Evolutionary conservation across 805 yeast species (phyloP).

Genomic region (Dipodascus geniculatus): DNA sequence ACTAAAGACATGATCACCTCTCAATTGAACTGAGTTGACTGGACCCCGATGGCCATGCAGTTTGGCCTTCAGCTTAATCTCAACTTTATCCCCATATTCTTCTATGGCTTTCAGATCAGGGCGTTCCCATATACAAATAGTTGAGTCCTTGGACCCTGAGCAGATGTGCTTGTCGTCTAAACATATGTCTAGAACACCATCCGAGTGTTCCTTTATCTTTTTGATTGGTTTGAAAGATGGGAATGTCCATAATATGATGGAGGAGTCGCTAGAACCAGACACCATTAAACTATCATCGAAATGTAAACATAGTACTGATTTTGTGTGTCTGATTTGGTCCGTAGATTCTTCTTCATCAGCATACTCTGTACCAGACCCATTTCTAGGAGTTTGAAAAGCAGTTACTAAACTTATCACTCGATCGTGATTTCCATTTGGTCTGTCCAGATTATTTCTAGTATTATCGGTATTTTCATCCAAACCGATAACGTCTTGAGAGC

Average conservation of each 20-base stretch:
- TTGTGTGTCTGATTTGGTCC: slow-evolving; percentile 16
- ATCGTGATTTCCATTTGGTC: background rate
- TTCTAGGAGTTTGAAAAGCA: slow-evolving; percentile 1
- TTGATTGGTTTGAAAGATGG: slow-evolving; percentile 15
- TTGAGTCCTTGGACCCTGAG: slow-evolving; percentile 26
- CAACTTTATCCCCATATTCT: background rate
- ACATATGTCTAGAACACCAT: slow-evolving; percentile 21
- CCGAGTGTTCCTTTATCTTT: slow-evolving; percentile 17
- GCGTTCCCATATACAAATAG: slow-evolving; percentile 22
- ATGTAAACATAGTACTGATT: slow-evolving; percentile 24
- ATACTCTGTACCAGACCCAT: background rate
- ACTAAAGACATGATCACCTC: slow-evolving; percentile 19
- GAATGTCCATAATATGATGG: slow-evolving; percentile 24
- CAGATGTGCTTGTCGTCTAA: slow-evolving; percentile 18
- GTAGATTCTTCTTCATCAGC: background rate
- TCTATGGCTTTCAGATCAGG: slow-evolving; percentile 5
- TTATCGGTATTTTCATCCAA: background rate
- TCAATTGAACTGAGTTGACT: slow-evolving; percentile 25
- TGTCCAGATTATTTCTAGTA: background rate
- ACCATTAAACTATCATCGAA: slow-evolving; percentile 20
- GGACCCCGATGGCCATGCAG: slow-evolving; percentile 25
- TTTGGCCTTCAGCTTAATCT: slow-evolving; percentile 10
- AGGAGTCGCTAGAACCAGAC: slow-evolving; percentile 26
- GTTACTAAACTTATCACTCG: background rate
- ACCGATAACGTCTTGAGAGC: background rate